Evolutionary conservation across 176 grass and related monocot genomes (phyloP), one percentile per base, ranked within the genome.

Genomic region (Miscanthus lutarioriparius): DNA sequence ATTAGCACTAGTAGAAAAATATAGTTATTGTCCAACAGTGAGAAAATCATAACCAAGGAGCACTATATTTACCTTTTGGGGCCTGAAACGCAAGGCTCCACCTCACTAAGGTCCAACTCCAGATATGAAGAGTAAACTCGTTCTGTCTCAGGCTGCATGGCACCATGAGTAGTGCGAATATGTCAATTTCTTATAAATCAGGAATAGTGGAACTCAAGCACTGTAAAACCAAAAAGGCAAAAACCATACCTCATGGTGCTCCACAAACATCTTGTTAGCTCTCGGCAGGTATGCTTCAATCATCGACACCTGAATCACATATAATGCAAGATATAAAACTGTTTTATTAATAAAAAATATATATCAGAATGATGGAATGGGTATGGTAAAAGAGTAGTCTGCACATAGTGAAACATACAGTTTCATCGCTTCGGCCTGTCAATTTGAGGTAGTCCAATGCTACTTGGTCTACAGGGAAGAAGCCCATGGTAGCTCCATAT

Each of bases 261-360:
- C 90, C 39, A 97, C 87, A 92, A 97, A 94, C 89, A 97, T 92
- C 38, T 94, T 91, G 61, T 97, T 97, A 81, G 94, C 87, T 70
- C 94, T n/a, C n/a, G n/a, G 90, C 83, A 94, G 74, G 84, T 92
- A 97, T 13, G 87, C 76, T 70, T 97, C 87, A 6, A 94, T 87
- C 91, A 97, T 90, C 7, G 92, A 84, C 25, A 97, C 89, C 94
- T 97, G 77, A 67, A 79, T 64, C 4, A 72, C 72, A 54, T 54
- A 0, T 14, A 80, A 86, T 63, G 19, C 19, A 86, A 59, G 38
- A 81, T 69, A 58, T 23, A 10, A n/a, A 58, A 58, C 2, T 58
- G 22, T n/a, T 58, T n/a, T 58, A 58, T 58, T 56, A n/a, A n/a
- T n/a, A 58, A 58, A 58, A n/a, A 8, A 58, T 58, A n/a, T 3